Conservation (phyloP, 1,284 basidiomycete genomes). For the Ceratorhiza oryzae-sativae region DNA sequence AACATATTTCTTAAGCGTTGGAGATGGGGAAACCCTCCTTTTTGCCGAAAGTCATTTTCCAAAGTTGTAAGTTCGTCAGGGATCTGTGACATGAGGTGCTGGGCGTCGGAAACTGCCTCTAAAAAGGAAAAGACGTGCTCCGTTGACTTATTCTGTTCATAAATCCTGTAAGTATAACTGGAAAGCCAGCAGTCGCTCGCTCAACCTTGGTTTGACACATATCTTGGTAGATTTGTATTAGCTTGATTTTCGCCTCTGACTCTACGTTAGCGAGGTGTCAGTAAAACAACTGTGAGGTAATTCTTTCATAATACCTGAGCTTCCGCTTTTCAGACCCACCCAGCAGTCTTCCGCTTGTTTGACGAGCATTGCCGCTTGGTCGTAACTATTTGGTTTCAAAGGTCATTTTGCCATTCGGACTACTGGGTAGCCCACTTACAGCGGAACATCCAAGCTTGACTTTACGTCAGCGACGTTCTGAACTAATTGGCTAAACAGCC, state of each 20-base stretch:
- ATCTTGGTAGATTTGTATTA: conserved; percentile 22
- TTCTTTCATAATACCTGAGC: background rate
- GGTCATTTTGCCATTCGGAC: background rate
- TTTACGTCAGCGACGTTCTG: conserved; percentile 68
- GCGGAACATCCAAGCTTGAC: conserved; percentile 55
- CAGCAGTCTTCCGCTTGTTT: conserved; percentile 27
- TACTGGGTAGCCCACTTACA: conserved; percentile 54
- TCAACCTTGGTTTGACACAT: conserved; percentile 28
- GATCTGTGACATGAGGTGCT: conserved; percentile 75
- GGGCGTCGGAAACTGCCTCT: conserved; percentile 74
- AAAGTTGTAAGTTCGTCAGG: conserved; percentile 67
- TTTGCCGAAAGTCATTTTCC: conserved; percentile 71
- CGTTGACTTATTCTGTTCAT: conserved; percentile 74
- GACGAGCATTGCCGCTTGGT: conserved; percentile 1
- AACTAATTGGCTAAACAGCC: conserved; percentile 61
- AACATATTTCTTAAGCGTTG: conserved; percentile 88
- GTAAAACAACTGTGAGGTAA: background rate
- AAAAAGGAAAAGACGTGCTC: conserved; percentile 70
- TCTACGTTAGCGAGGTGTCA: background rate
- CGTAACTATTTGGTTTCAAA: conserved; percentile 1
- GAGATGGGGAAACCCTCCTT: conserved; percentile 89
- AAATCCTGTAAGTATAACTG: background rate
- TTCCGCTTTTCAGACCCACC: background rate
- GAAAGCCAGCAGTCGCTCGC: background rate
- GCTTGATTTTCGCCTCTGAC: background rate